Percentiles rank a stretch among this genome's conserved stretches.
phyloP scores from a whole-genome alignment of 805 yeast species.

The Maudiozyma turicensis region DNA sequence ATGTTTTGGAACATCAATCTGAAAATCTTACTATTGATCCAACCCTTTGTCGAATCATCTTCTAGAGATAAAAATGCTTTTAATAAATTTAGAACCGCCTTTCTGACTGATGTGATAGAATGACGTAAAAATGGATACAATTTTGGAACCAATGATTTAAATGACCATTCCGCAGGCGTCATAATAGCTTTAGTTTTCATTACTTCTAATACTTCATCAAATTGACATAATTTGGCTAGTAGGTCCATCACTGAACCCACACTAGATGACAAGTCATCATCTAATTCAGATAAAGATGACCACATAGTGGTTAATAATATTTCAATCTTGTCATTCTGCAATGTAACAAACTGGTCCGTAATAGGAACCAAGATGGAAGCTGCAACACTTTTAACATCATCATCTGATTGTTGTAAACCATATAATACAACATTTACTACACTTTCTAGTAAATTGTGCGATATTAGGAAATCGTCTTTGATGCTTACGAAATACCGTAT shows the following conservation, averaged over 20 bases:
- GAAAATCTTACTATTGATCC: conserved; percentile 70
- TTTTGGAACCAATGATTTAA: conserved; percentile 75
- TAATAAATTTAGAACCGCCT: conserved; percentile 74
- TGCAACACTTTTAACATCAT: conserved; percentile 94
- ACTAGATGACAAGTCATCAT: conserved; percentile 89
- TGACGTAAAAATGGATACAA: conserved; percentile 89
- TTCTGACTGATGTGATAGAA: conserved; percentile 83
- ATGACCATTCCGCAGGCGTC: conserved; percentile 43
- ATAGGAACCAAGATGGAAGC: conserved; percentile 90
- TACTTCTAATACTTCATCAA: conserved; percentile 61
- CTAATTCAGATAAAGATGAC: conserved; percentile 74
- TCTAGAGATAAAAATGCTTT: conserved; percentile 59
- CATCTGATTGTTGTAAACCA: conserved; percentile 73
- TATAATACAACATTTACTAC: conserved; percentile 80
- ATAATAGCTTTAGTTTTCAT: conserved; percentile 52
- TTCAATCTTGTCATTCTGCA: conserved; percentile 41
- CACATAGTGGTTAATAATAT: conserved; percentile 64
- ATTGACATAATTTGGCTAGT: conserved; percentile 77
- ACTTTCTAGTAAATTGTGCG: conserved; percentile 47
- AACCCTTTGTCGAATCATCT: conserved; percentile 44
- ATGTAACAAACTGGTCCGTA: conserved; percentile 71
- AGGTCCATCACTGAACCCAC: conserved; percentile 95
- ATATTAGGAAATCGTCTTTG: conserved; percentile 64
- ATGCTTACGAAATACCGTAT: conserved; percentile 86
- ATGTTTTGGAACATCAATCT: conserved; percentile 80